Conservation (phyloP, 192 early-diverging fungal genomes). For the Umbelopsis ramanniana region DNA sequence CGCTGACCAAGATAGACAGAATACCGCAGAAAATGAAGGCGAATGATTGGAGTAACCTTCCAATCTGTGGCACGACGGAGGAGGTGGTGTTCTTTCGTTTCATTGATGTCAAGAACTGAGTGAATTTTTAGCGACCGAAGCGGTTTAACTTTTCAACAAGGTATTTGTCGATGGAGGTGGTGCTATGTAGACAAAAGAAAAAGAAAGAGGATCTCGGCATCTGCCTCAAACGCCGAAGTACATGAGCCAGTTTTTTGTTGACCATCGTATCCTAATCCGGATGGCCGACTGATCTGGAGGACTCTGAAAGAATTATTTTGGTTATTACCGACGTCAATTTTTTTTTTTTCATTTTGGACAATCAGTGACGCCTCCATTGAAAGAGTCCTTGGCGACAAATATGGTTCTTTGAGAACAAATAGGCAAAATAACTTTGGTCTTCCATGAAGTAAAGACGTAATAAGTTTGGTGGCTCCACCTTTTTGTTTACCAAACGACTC, state of each 20-base stretch:
- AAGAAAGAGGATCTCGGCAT: background rate
- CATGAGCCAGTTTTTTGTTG: constrained; percentile 9
- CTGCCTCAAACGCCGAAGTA: constrained; percentile 3
- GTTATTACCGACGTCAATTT: background rate
- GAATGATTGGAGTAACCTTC: constrained; percentile 2
- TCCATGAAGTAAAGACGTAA: too few relatives aligned
- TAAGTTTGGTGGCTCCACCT: too few relatives aligned
- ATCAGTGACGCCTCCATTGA: too few relatives aligned
- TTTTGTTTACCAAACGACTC: too few relatives aligned
- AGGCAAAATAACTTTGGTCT: too few relatives aligned
- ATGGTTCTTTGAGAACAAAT: too few relatives aligned
- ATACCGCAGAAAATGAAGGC: background rate
- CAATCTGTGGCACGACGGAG: background rate
- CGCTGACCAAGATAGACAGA: background rate
- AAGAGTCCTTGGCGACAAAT: too few relatives aligned
- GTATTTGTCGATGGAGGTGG: background rate
- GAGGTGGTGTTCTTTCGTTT: background rate
- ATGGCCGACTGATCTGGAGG: background rate
- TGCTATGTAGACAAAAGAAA: background rate
- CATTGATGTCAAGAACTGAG: background rate
- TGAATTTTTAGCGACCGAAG: background rate
- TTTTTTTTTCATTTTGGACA: too few relatives aligned
- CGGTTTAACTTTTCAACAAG: background rate
- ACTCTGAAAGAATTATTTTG: background rate
- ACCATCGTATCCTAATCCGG: constrained; percentile 5